Evolutionary conservation across 257 asterid genomes (phyloP).

Genomic region (Capsicum baccatum): DNA sequence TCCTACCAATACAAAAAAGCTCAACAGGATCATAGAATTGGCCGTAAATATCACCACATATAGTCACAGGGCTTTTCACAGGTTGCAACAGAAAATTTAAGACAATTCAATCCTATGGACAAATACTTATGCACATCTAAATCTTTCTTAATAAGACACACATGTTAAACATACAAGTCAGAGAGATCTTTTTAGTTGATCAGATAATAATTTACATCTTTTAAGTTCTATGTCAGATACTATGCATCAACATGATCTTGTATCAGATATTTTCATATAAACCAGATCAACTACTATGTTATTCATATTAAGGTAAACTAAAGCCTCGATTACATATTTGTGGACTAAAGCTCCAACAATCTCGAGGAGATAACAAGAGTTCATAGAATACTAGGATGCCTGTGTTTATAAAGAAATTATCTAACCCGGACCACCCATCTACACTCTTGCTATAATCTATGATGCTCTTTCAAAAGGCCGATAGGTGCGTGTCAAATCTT

Average conservation of each 20-base stretch:
- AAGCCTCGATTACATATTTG: neutral
- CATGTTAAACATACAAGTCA: too few species aligned
- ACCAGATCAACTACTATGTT: neutral
- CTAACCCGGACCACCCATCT: neutral
- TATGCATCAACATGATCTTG: neutral
- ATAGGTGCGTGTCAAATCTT: too few species aligned
- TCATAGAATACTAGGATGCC: neutral
- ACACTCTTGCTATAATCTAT: neutral
- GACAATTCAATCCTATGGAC: too few species aligned
- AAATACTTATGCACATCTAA: too few species aligned
- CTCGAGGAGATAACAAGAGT: neutral
- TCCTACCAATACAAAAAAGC: slow-evolving; percentile 86
- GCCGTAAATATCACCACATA: too few species aligned
- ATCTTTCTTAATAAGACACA: too few species aligned
- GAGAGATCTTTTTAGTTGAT: too few species aligned
- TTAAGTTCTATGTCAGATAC: neutral
- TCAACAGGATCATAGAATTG: neutral
- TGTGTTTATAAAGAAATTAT: neutral
- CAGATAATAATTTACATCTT: too few species aligned
- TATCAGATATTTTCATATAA: neutral
- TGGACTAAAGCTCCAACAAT: slow-evolving; percentile 3
- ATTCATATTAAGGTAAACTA: neutral
- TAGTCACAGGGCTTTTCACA: too few species aligned
- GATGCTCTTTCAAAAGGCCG: too few species aligned
- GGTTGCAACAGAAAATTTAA: too few species aligned